Percentiles rank a stretch among this genome's conserved stretches.
These are phyloP conservation scores for Sporothrix dimorphospora DNA, from an alignment of 2,329 filamentous ascomycete species.

Conservation along the genomic window DNA sequence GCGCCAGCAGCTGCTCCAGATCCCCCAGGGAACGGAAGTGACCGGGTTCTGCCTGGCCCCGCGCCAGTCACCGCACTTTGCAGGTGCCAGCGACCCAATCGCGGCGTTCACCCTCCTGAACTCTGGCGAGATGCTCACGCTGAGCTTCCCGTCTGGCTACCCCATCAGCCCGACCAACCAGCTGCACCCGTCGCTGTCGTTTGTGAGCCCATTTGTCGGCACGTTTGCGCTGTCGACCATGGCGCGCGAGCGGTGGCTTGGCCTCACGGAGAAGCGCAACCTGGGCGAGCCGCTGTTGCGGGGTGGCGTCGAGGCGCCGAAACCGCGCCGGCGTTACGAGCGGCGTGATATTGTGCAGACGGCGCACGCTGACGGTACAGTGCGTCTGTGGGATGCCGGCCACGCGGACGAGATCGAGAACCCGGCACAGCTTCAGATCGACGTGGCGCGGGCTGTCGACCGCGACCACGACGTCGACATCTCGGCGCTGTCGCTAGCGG, in stretches of 20 bases:
- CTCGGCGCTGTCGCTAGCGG: conserved; percentile 76
- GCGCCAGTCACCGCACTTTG: conserved; percentile 80
- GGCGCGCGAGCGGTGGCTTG: conserved; percentile 81
- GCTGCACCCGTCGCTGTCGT: conserved; percentile 81
- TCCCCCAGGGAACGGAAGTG: conserved; percentile 76
- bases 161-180: conserved; percentile 92
- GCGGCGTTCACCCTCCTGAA: conserved; percentile 78
- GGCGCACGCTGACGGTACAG: conserved; percentile 85
- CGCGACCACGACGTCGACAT: conserved; percentile 78
- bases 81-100: conserved; percentile 86
- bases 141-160: conserved; percentile 91
- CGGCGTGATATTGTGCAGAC: conserved; percentile 82
- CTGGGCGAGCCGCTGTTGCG: conserved; percentile 77
- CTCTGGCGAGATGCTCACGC: conserved; percentile 84
- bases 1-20: conserved; percentile 69
- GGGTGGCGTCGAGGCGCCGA: conserved; percentile 74
- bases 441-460: conserved; percentile 79
- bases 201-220: conserved; percentile 87
- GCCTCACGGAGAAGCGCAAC: conserved; percentile 81
- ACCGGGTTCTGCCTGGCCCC: conserved; percentile 83
- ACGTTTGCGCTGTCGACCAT: conserved; percentile 72
- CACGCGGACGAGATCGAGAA: conserved; percentile 95
- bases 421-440: conserved; percentile 75
- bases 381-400: conserved; percentile 92
- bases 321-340: conserved; percentile 76